Evolutionary conservation across 768 basidiomycete species (phyloP), one percentile per base, ranked within the genome.

Genomic region (Rhodotorula graminis): DNA sequence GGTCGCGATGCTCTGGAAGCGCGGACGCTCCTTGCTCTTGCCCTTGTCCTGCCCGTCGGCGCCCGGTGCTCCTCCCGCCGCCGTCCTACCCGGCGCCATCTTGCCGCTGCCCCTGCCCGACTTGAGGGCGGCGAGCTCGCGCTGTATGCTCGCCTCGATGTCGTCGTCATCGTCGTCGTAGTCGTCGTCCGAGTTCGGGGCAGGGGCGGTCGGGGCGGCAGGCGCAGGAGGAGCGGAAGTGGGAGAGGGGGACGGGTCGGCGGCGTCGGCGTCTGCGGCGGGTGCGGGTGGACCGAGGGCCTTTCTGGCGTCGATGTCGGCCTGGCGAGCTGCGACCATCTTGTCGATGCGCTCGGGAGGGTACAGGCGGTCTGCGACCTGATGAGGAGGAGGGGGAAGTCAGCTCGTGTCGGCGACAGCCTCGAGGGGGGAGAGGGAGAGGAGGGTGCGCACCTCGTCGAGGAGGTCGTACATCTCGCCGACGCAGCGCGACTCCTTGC

Each of bases 301-400:
- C 49, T 29, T 33, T 37, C 31, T 21, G 3, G 10, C 62, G 44
- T 27, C 42, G 19, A n/a, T n/a, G 14, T 9, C 3, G 2, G 56
- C 57, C 29, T 70, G 55, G 18, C 65, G 61, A 14, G 44, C 57
- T 3, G 64, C 57, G 15, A 61, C n/a, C 66, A 71, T 44, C 40
- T 56, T 18, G 29, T 63, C 64, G 61, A 67, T 37, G 3, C 74
- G 60, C 27, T 75, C 74, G 10, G 65, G 62, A 7, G 74, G 70
- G 59, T 75, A 75, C 3, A 75, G 33, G 10, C 71, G 65, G 68
- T 75, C 68, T 11, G 74, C 74, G n/a, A 67, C 65, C 74, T 75
- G 67, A 14, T 33, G 14, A 47, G 33, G 40, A 33, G 49, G 18
- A 14, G 25, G 33, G 25, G 18, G 9, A 8, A 3, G 44, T 69